These are phyloP conservation scores for Colletotrichum coccodes DNA, from an alignment of 2,329 filamentous ascomycete genomes.

Conservation along the genomic window DNA sequence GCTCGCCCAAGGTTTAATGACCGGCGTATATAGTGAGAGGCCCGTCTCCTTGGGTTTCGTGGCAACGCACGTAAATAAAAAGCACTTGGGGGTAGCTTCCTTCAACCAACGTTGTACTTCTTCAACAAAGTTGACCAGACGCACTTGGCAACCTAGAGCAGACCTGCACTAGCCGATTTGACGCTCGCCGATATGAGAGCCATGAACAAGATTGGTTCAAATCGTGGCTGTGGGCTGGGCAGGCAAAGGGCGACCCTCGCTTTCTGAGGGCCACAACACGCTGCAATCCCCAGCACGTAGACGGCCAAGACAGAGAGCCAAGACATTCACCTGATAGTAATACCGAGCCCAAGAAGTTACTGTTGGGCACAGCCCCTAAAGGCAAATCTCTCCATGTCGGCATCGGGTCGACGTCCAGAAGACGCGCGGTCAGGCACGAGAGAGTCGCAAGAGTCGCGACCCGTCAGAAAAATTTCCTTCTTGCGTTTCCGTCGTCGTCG, in stretches of 20 bases:
- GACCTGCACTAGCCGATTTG: neutral
- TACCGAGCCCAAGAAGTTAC: neutral
- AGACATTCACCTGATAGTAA: conserved; percentile 4
- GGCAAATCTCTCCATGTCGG: neutral
- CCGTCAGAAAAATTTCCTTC: neutral
- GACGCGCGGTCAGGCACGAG: neutral
- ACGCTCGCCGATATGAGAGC: neutral
- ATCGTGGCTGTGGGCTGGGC: conserved; percentile 29
- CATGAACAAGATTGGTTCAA: neutral
- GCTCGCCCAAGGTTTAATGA: neutral
- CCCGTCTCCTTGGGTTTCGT: neutral
- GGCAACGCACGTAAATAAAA: neutral
- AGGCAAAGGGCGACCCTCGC: conserved; percentile 3
- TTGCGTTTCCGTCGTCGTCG: neutral
- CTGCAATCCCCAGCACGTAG: neutral
- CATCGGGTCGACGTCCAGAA: neutral
- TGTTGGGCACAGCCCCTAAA: conserved; percentile 2
- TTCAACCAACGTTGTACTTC: neutral
- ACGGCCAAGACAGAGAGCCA: conserved; percentile 20
- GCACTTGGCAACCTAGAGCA: neutral
- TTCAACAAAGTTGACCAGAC: neutral
- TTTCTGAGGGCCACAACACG: neutral
- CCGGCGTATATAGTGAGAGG: neutral
- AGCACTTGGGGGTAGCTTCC: neutral
- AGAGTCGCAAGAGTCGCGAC: neutral